Evolutionary conservation across 768 basidiomycete genomes (phyloP).

Genomic region (Imleria badia): DNA sequence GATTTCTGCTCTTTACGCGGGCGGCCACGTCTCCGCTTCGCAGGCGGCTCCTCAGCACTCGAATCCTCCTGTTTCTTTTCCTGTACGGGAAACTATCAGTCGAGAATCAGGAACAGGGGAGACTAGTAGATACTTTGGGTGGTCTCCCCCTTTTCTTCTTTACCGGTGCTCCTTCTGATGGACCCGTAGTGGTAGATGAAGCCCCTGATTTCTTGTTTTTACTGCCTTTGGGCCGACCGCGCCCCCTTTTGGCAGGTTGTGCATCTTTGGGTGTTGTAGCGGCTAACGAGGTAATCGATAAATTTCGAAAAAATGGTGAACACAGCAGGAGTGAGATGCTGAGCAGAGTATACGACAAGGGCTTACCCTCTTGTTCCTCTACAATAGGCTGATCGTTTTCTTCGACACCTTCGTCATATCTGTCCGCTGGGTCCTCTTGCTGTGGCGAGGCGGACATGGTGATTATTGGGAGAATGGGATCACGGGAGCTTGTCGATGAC

Average conservation of each 20-base stretch:
- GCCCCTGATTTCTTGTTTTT: conserved; percentile 62
- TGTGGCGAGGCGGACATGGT: conserved; percentile 64
- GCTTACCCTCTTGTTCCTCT: conserved; percentile 33
- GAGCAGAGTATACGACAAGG: conserved; percentile 11
- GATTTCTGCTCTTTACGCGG: conserved; percentile 67
- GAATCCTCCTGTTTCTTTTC: conserved; percentile 42
- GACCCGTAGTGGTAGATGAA: conserved; percentile 27
- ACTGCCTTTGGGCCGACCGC: conserved; percentile 89
- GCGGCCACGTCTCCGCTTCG: conserved; percentile 72
- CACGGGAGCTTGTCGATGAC: conserved; percentile 25
- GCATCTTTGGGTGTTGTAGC: conserved; percentile 39
- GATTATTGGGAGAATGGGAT: conserved; percentile 22
- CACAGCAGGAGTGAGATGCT: conserved; percentile 10
- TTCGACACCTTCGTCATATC: conserved; percentile 59
- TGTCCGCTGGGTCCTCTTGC: conserved; percentile 54
- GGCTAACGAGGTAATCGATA: conserved; percentile 32
- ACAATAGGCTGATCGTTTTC: conserved; percentile 44
- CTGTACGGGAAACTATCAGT: conserved; percentile 15
- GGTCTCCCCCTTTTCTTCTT: conserved; percentile 53
- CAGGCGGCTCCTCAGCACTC: conserved; percentile 51
- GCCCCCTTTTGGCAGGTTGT: conserved; percentile 63
- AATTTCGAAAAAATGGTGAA: conserved; percentile 20
- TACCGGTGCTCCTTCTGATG: conserved; percentile 29
- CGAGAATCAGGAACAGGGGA: conserved; percentile 24
- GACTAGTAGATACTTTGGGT: conserved; percentile 41